Base-by-base conservation (phyloP, 306 rosid species). In the Prunus mume region DNA sequence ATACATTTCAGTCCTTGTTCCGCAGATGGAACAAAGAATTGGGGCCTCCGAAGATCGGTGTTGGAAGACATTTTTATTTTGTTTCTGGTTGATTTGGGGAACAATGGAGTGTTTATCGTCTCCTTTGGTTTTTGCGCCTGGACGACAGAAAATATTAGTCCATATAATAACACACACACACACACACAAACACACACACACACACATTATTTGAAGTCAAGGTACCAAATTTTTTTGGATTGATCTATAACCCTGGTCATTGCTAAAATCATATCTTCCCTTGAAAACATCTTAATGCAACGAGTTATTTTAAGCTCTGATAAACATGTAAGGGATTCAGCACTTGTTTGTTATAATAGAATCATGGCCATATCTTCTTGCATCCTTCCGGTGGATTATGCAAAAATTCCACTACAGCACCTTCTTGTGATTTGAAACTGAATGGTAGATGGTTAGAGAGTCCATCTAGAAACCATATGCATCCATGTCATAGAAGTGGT, bases 21-120 rank as follows among this genome's bases (percentile, higher is more conserved):
- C 92, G 78, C 98, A 93, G 22, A 81, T 88, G 34, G 69, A 73
- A 81, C 98, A 93, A 19, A 93, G 90, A 82, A 93, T 83, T 46
- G 97, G 93, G 20, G 88, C 87, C 46, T 80, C 84, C 49, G 86
- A 91, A 72, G 71, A 76, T 81, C 62, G 78, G 27, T 83, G 76
- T 28, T 68, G 83, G 56, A 79, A 80, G 17, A 73, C 51, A 51
- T 75, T 15, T 30, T 79, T 82, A 71, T 22, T 79, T 68, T 77
- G 86, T 65, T n/a, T 86, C 69, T 72, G 78, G 34, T 80, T 78
- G 54, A 63, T 75, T 56, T 85, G 89, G 77, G 89, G 81, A 72
- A 77, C 66, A 8, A 34, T 54, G 69, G 84, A 52, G 72, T 65
- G 54, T 38, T 76, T 78, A 22, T 61, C 27, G 41, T 79, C 87